Base-by-base conservation (phyloP, 1,284 basidiomycete genomes). In the Ceratobasidium theobromae region DNA sequence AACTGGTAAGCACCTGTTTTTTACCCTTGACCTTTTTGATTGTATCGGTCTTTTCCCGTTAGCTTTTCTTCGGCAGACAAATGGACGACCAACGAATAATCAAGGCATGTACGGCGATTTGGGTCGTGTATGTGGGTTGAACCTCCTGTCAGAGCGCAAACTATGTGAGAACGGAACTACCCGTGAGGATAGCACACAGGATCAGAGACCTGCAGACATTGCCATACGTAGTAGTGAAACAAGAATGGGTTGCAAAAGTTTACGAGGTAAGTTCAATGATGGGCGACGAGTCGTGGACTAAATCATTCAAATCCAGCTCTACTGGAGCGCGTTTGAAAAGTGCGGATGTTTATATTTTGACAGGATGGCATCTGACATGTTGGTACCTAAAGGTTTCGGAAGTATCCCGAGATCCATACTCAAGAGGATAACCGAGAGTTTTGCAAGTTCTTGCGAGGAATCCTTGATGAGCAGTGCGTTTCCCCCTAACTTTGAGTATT, bases 201-300 rank as follows among this genome's bases (percentile, higher is more conserved):
- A 79, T 96, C 68, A 84, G 91, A 67, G 93, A 96, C 73, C 80
- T 96, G 71, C 93, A 96, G 77, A 79, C 86, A 1, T 78, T 96
- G 41, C 93, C 94, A 0, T 95, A 91, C 73, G 85, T 92, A 27
- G 93, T 94, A 8, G 93, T 95, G 60, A 92, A 89, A 3, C 90
- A 95, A 70, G 89, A 93, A 72, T 86, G 88, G 0, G 84, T 96
- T 4, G 86, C 88, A 25, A 86, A 84, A 70, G 92, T 96, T 35
- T 95, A 95, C 71, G 87, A 93, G 79, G 91, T 89, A 62, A 66
- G 85, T 73, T 21, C 40, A 33, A 33, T 33, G n/a, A 52, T 6
- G 4, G 4, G 30, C 71, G 40, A 38, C 8, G 41, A 46, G 49
- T 43, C 30, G n/a, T 53, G 14, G 45, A 16, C 32, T 66, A 16